Conservation (phyloP, 139 green algal species). For the Chlorella sp. region DNA sequence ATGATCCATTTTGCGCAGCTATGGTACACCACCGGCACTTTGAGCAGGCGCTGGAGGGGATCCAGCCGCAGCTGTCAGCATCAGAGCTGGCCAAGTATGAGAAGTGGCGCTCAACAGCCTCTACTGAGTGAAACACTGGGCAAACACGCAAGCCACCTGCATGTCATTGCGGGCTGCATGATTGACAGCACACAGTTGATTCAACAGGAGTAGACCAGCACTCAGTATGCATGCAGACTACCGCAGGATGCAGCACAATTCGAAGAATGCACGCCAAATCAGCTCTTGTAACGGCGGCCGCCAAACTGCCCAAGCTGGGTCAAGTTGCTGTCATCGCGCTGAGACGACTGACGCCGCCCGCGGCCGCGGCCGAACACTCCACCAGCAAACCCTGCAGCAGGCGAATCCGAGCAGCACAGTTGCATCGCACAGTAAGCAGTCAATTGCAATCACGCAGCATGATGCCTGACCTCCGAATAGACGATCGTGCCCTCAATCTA, state of each 20-base stretch:
- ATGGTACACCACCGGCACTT: slow-evolving; percentile 65
- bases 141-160: too few relatives aligned
- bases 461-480: background rate
- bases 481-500: background rate
- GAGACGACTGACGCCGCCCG: background rate
- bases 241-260: too few relatives aligned
- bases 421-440: background rate
- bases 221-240: too few relatives aligned
- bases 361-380: slow-evolving; percentile 45
- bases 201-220: too few relatives aligned
- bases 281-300: too few relatives aligned
- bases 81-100: slow-evolving; percentile 52
- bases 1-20: slow-evolving; percentile 18
- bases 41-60: slow-evolving; percentile 33
- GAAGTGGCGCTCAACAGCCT: background rate
- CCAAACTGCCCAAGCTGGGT: slow-evolving; percentile 28
- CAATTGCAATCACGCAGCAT: background rate
- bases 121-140: too few relatives aligned
- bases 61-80: slow-evolving; percentile 46
- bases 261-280: too few relatives aligned
- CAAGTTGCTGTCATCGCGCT: slow-evolving; percentile 44
- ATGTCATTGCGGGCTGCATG: too few relatives aligned
- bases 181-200: too few relatives aligned
- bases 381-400: slow-evolving; percentile 28
- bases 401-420: too few relatives aligned